A percentile compares a stretch with the other conserved stretches of the same genome.
Evolutionary conservation across 352 stramenopile species (phyloP).

Genomic region (Phytopythium sindhum): DNA sequence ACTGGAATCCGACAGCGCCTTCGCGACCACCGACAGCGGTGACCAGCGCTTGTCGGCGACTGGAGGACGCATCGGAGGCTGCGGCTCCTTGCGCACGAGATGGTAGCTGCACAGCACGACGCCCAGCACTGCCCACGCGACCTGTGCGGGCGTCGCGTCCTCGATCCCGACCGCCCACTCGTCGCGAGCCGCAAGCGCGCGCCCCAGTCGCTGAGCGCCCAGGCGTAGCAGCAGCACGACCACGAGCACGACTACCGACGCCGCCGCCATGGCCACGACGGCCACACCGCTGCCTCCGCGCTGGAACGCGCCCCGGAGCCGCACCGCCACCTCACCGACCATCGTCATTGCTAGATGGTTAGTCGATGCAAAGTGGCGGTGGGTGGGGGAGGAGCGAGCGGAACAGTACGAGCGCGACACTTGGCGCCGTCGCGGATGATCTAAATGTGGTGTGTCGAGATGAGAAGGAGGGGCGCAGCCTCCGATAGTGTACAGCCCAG

Average conservation of each 20-base stretch:
- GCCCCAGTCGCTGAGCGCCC: neutral
- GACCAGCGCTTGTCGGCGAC: neutral
- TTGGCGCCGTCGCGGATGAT: neutral
- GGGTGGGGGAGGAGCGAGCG: neutral
- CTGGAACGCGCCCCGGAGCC: neutral
- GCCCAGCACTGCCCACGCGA: conserved; percentile 7
- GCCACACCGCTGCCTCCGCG: conserved; percentile 1
- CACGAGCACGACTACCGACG: neutral
- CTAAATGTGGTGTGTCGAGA: conserved; percentile 2
- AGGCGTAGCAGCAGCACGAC: neutral
- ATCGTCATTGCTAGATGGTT: neutral
- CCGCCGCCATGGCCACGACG: conserved; percentile 4
- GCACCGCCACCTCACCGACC: neutral
- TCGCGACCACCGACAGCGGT: neutral
- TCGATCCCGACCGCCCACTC: neutral
- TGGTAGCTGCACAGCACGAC: conserved; percentile 9
- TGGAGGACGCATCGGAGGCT: neutral
- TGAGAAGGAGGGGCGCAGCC: neutral
- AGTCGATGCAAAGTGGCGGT: neutral
- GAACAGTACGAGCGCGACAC: neutral
- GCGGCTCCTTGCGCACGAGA: conserved; percentile 8
- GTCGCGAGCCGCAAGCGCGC: neutral
- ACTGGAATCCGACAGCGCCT: neutral
- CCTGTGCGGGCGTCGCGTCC: conserved; percentile 1
- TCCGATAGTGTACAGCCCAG: too few species aligned